Evolutionary conservation across 495 filamentous ascomycete genomes (phyloP).

Genomic region (Corynascus novoguineensis): DNA sequence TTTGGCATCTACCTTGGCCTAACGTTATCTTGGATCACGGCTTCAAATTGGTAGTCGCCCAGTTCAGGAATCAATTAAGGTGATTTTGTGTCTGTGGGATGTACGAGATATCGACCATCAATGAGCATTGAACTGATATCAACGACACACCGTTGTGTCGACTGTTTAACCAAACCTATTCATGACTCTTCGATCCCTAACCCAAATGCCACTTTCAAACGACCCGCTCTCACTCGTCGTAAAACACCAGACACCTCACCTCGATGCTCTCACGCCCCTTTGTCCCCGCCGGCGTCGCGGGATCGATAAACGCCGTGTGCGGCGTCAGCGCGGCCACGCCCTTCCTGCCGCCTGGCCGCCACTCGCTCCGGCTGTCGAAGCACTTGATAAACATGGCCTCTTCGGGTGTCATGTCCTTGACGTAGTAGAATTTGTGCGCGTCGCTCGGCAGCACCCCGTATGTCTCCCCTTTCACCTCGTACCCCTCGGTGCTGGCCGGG

Average conservation of each 20-base stretch:
- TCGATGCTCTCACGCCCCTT: slow-evolving; percentile 75
- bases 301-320: slow-evolving; percentile 78
- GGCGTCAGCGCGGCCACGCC: slow-evolving; percentile 63
- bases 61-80: no score
- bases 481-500: slow-evolving; percentile 32
- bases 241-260: slow-evolving; percentile 78
- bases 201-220: no score
- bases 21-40: no score
- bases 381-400: slow-evolving; percentile 80
- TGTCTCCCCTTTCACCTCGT: slow-evolving; percentile 57
- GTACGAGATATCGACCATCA: no score
- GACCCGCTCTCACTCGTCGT: slow-evolving; percentile 26
- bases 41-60: no score
- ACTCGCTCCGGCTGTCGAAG: slow-evolving; percentile 63
- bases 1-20: no score
- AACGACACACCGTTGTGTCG: no score
- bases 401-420: slow-evolving; percentile 69
- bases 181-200: background rate
- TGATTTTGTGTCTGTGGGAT: no score
- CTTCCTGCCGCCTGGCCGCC: slow-evolving; percentile 36
- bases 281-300: slow-evolving; percentile 57
- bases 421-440: slow-evolving; percentile 67
- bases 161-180: no score
- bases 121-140: no score
- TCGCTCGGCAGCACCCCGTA: slow-evolving; percentile 57